Percentiles rank a stretch among this genome's conserved stretches.
These are phyloP conservation scores for Lactifluus subvellereus DNA, from an alignment of 768 basidiomycete species.

Conservation along the genomic window DNA sequence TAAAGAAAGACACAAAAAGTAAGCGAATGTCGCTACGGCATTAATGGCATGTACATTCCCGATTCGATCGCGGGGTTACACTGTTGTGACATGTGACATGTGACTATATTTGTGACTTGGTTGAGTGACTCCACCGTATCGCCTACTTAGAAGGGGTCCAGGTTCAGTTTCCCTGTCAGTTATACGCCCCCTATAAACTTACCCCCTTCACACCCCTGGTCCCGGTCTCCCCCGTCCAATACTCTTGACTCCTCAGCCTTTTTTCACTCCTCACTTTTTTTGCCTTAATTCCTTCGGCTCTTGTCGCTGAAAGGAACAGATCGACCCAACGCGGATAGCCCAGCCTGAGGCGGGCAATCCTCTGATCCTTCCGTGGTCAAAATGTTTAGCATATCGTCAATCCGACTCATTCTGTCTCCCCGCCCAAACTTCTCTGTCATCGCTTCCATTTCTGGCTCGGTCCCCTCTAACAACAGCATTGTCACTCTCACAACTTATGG, in stretches of 20 bases:
- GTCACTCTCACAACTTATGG: constrained; percentile 10
- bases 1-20: constrained; percentile 6
- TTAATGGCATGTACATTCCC: background rate
- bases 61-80: constrained; percentile 21
- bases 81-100: constrained; percentile 7
- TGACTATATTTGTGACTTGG: constrained; percentile 29
- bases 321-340: constrained; percentile 36
- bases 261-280: background rate
- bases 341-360: constrained; percentile 37
- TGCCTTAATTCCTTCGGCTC: constrained; percentile 23
- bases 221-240: background rate
- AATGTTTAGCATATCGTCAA: constrained; percentile 36
- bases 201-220: background rate
- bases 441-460: constrained; percentile 20
- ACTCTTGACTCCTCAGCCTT: constrained; percentile 8
- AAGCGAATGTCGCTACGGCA: background rate
- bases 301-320: constrained; percentile 25
- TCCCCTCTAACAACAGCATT: constrained; percentile 13
- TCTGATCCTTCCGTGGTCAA: constrained; percentile 27
- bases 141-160: constrained; percentile 18
- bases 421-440: constrained; percentile 25
- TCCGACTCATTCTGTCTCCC: constrained; percentile 27
- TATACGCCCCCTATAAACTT: constrained; percentile 20
- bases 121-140: constrained; percentile 30
- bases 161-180: constrained; percentile 22